Conservation (phyloP, 768 basidiomycete species). For the Boletellus ananiceps region DNA sequence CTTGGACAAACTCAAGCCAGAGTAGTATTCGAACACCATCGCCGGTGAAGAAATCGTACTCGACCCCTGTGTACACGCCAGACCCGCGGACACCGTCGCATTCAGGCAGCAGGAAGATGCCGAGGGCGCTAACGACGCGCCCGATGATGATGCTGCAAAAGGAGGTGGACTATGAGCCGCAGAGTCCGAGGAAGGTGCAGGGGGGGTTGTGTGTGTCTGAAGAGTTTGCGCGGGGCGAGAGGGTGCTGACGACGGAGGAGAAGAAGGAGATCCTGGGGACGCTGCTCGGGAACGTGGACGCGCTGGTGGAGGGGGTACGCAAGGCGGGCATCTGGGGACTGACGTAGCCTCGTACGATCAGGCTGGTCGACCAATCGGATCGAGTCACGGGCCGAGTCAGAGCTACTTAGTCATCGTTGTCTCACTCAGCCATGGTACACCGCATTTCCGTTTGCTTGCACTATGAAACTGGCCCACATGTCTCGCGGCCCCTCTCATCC, state of each 20-base stretch:
- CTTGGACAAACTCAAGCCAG: slow-evolving; percentile 33
- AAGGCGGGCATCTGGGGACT: slow-evolving; percentile 88
- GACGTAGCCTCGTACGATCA: slow-evolving; percentile 26
- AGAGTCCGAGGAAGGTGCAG: slow-evolving; percentile 58
- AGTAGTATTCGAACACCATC: slow-evolving; percentile 34
- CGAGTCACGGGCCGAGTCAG: not conserved
- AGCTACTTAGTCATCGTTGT: slow-evolving; percentile 12
- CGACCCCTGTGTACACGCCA: slow-evolving; percentile 10
- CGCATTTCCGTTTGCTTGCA: not conserved
- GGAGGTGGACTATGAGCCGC: slow-evolving; percentile 70
- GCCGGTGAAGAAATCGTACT: slow-evolving; percentile 38
- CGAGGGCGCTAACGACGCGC: slow-evolving; percentile 29
- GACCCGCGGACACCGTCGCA: slow-evolving; percentile 21
- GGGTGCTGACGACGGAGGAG: slow-evolving; percentile 63
- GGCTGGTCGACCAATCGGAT: too few species aligned
- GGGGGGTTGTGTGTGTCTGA: slow-evolving; percentile 27
- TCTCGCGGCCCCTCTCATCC: not conserved
- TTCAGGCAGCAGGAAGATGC: slow-evolving; percentile 19
- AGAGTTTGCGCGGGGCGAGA: slow-evolving; percentile 17
- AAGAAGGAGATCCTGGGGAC: slow-evolving; percentile 77
- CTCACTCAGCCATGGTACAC: slow-evolving; percentile 7
- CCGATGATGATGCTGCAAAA: slow-evolving; percentile 62
- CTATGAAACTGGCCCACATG: slow-evolving; percentile 4
- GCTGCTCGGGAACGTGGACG: slow-evolving; percentile 89
- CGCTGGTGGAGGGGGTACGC: slow-evolving; percentile 80